These are phyloP conservation scores for Pseudopyrenochaeta lycopersici DNA, from an alignment of 2,329 filamentous ascomycete genomes.

Conservation along the genomic window DNA sequence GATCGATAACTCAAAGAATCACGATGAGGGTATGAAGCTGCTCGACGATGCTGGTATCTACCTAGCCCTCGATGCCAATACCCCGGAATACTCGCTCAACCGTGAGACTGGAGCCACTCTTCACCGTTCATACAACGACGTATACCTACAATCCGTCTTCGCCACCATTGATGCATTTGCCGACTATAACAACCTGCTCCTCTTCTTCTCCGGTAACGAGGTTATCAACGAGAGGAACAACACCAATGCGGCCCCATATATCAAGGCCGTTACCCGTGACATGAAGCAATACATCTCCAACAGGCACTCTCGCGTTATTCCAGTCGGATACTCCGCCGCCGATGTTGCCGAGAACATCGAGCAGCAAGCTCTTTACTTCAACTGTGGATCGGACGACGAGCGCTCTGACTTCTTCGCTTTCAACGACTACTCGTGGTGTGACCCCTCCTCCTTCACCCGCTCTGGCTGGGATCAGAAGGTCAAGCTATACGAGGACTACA, in stretches of 20 bases:
- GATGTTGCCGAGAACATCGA: constrained; percentile 86
- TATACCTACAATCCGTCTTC: constrained; percentile 85
- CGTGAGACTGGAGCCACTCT: constrained; percentile 68
- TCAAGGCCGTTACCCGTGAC: constrained; percentile 77
- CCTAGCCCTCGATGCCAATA: constrained; percentile 90
- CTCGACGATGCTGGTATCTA: constrained; percentile 89
- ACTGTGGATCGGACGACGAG: constrained; percentile 86
- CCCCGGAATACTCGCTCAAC: constrained; percentile 86
- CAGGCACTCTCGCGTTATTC: constrained; percentile 71
- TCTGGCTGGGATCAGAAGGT: constrained; percentile 76
- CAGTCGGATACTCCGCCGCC: constrained; percentile 83
- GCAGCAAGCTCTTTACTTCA: constrained; percentile 90
- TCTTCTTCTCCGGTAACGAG: constrained; percentile 83
- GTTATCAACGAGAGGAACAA: constrained; percentile 73
- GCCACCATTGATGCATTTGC: constrained; percentile 80
- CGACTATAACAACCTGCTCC: constrained; percentile 84
- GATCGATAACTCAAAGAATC: constrained; percentile 83
- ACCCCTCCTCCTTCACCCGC: constrained; percentile 66
- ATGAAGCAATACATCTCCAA: constrained; percentile 82
- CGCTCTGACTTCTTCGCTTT: constrained; percentile 89
- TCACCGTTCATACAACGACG: constrained; percentile 78
- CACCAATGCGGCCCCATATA: constrained; percentile 74
- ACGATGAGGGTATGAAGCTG: constrained; percentile 84
- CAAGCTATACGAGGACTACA: constrained; percentile 47
- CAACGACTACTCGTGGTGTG: constrained; percentile 84